phyloP scores from a whole-genome alignment of 2,329 filamentous ascomycete genomes.

The Metarhizium sp. region DNA sequence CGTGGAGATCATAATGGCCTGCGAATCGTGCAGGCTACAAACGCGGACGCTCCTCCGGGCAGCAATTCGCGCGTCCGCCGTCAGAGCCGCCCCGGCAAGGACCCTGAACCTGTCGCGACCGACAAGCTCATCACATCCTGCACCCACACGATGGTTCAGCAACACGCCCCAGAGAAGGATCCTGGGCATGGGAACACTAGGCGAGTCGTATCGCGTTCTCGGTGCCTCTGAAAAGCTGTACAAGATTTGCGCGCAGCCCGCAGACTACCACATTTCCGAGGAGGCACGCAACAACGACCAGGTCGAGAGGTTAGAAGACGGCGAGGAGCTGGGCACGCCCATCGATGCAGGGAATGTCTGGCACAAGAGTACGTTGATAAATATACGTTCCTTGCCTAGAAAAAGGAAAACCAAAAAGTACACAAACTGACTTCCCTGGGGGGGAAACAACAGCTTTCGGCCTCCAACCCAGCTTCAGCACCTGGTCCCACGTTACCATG shows the following conservation, averaged over 20 bases:
- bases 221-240: constrained; percentile 71
- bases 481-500: constrained; percentile 94
- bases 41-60: constrained; percentile 29
- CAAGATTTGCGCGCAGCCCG: constrained; percentile 62
- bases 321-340: constrained; percentile 65
- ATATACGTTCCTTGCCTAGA: neutral
- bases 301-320: constrained; percentile 63
- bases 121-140: neutral
- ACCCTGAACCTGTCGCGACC: constrained; percentile 2
- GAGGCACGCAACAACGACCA: constrained; percentile 54
- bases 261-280: constrained; percentile 67
- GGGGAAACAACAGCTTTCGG: constrained; percentile 54
- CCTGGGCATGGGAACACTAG: constrained; percentile 24
- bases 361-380: constrained; percentile 58
- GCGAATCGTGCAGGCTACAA: constrained; percentile 37
- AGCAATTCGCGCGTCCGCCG: constrained; percentile 19
- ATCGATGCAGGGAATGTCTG: constrained; percentile 37
- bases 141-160: constrained; percentile 25
- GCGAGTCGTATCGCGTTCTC: constrained; percentile 62
- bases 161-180: constrained; percentile 22
- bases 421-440: neutral
- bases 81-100: constrained; percentile 16
- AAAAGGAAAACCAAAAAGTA: neutral
- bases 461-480: constrained; percentile 80
- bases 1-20: constrained; percentile 27